Base-by-base conservation (phyloP, 306 rosid genomes). In the Biancaea sappan region DNA sequence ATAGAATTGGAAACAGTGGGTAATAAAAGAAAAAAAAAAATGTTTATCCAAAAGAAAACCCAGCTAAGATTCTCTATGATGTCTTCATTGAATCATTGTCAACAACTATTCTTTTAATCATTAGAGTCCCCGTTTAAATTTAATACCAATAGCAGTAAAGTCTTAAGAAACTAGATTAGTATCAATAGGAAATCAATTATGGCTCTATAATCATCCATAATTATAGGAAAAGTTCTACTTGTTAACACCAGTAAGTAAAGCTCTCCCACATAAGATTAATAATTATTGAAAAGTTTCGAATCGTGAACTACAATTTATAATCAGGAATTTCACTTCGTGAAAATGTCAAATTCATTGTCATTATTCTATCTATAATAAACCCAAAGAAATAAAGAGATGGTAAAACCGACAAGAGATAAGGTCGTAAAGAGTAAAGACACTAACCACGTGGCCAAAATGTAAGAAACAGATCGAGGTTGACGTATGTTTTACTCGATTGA, bases 401-500 rank as follows among this genome's bases (percentile, higher is more conserved):
- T 24, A 4, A 53, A 1, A 11, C 59, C 59, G 29, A 52, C 59
- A 52, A 22, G 8, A 24, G n/a, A 53, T 6, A 21, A 52, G 16
- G 31, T 52, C 16, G 26, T 8, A 52, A 25, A 10, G 29, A 11
- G 10, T 5, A 26, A 26, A 28, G 25, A 58, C 29, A 2, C 8
- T 35, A 46, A 21, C 71, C 83, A 68, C 70, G 73, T 60, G 31
- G 37, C 15, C 38, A n/a, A 1, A 72, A 70, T 3, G 11, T 15
- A 32, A 38, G 24, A 44, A 46, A 11, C 4, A n/a, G 59, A 37
- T 5, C 8, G 19, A 41, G 8, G 53, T 43, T 21, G 10, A 31
- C 34, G 52, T 24, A 10, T 0, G 40, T 24, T n/a, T 13, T 4
- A 65, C n/a, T n/a, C 38, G 64, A 57, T 28, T 15, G 43, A 16